Evolutionary conservation across 352 stramenopile species (phyloP), one percentile per base, ranked within the genome.

Genomic region (Bremia lactucae): DNA sequence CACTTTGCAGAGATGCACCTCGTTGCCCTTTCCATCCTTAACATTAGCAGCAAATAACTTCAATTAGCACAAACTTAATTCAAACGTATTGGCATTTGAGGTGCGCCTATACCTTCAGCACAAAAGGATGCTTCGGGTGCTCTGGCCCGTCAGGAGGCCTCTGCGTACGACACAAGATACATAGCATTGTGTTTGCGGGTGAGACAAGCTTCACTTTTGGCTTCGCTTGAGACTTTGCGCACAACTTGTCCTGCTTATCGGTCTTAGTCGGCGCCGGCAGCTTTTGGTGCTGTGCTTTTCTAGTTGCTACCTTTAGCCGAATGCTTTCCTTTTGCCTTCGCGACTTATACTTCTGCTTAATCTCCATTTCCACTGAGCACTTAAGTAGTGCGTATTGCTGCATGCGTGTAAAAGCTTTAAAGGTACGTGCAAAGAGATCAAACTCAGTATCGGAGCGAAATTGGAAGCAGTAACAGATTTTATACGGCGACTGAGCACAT

Each of bases 401-500:
- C 34, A 72, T 58, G 8, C 57, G 57, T 13, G 34, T 46, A 22
- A 61, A 72, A 0, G 70, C 68, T 2, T 47, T 23, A 3, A 71
- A 20, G 0, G 59, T 64, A 22, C 38, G 48, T 15, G 55, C 66
- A 51, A 86, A 82, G 20, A 83, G 37, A 5, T 71, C 52, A 43
- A 58, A 83, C 48, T 86, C 73, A 36, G 65, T 55, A 19, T 64
- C 40, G 21, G 68, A 68, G 31, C 66, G 60, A 38, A 86, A 83
- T 49, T 75, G 58, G 55, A 86, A 86, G 55, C 68, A 82, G 46
- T 62, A 83, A 62, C 73, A 86, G 22, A 71, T 33, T 26, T 55
- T 49, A 10, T 16, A 47, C 6, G 49, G 34, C 19, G 36, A 24
- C 15, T 37, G 16, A 5, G 23, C 16, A 4, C 9, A 31, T 16